Base-by-base conservation (phyloP, 129 eudicot species). In the Chrysanthemum lavandulifolium region DNA sequence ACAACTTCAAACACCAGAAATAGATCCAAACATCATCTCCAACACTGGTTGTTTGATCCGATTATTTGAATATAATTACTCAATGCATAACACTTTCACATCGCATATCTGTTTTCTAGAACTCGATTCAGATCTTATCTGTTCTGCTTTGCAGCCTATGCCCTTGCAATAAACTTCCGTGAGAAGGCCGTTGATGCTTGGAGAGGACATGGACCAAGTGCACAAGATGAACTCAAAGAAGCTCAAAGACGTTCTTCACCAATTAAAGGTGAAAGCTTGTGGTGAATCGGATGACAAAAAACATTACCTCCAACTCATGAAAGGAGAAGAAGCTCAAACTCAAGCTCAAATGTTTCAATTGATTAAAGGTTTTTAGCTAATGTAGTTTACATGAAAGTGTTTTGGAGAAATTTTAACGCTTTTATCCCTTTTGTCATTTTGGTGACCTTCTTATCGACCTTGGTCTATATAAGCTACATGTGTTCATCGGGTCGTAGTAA, bases 171-270 rank as follows among this genome's bases (percentile, higher is more conserved):
- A 4, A 80, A 90, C 78, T 87, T 90, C 69, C 97, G 88, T 58
- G 85, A 94, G 81, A 84, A 86, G 73, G 99, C 79, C 52, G 79
- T 84, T 21, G 89, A 88, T 43, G 92, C 83, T 25, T 88, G 88
- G 93, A 83, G 86, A 77, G 88, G 93, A 19, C 99, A 90, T 49
- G 99, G 99, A 31, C 75, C 78, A 33, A 86, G 80, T 74, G 97
- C 92, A 68, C 53, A 78, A 56, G 93, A 90, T 6, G 91, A 86
- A 77, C 83, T 88, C 19, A 78, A 79, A 69, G 99, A 94, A 88
- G 99, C 96, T 27, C 50, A n/a, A 40, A 0, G 77, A 80, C 50
- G 78, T 87, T 64, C 93, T 94, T 64, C 82, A 82, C 50, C 84
- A 90, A 72, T 61, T 90, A 65, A 81, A 87, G 80, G 59, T 57